These are phyloP conservation scores for Termitomyces sp. DNA, from an alignment of 768 basidiomycete species.

Conservation along the genomic window DNA sequence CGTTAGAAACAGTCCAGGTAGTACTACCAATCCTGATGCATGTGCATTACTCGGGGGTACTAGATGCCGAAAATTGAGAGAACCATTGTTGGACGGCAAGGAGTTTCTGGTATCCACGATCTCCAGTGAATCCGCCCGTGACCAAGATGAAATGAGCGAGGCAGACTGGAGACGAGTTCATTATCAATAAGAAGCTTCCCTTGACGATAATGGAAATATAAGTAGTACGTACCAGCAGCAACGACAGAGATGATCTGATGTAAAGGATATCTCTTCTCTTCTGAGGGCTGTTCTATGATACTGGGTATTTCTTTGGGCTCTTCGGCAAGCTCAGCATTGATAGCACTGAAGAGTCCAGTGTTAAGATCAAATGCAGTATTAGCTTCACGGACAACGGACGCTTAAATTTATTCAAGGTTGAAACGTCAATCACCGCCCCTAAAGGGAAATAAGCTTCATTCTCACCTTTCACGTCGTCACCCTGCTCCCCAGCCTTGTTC, in stretches of 20 bases:
- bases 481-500: constrained; percentile 43
- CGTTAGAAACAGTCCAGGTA: not conserved
- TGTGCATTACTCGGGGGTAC: not conserved
- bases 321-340: constrained; percentile 21
- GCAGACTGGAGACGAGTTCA: constrained; percentile 29
- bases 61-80: constrained; percentile 2
- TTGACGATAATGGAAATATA: not conserved
- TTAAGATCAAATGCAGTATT: constrained; percentile 47
- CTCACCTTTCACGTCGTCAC: constrained; percentile 39
- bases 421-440: not conserved
- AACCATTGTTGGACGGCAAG: constrained; percentile 38
- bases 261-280: constrained; percentile 25
- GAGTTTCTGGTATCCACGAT: constrained; percentile 42
- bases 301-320: constrained; percentile 13
- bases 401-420: constrained; percentile 20
- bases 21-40: not conserved
- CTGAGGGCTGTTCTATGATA: constrained; percentile 1
- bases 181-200: not conserved
- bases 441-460: not conserved
- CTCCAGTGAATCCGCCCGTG: constrained; percentile 42
- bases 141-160: constrained; percentile 47
- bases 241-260: constrained; percentile 33
- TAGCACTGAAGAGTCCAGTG: constrained; percentile 37
- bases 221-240: constrained; percentile 26
- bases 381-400: constrained; percentile 44